Conservation (phyloP, 768 basidiomycete genomes). For the Amanita thiersii region DNA sequence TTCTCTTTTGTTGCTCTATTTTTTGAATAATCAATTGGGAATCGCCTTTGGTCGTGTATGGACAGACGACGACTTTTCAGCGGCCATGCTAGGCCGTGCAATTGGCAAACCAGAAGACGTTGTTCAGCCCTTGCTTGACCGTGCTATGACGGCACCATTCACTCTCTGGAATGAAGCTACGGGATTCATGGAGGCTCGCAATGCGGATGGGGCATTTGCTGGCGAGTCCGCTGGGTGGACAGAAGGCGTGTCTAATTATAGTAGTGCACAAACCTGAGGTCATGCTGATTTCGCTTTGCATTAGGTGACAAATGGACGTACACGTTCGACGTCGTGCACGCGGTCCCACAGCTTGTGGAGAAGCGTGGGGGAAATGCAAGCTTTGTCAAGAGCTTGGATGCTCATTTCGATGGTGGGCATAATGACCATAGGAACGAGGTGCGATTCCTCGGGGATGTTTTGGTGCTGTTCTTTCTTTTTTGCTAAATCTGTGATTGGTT, state of each 20-base stretch:
- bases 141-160: constrained; percentile 50
- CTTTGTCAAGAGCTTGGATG: constrained; percentile 64
- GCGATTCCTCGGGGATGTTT: too few species aligned
- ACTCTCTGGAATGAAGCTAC: constrained; percentile 60
- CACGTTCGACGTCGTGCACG: constrained; percentile 71
- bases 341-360: constrained; percentile 52
- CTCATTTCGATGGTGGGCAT: constrained; percentile 51
- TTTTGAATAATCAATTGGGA: background rate
- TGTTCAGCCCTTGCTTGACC: constrained; percentile 38
- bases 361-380: constrained; percentile 55
- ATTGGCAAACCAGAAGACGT: constrained; percentile 41
- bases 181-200: constrained; percentile 79
- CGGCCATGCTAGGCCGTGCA: constrained; percentile 49
- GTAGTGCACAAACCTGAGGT: too few species aligned
- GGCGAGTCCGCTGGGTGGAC: constrained; percentile 72
- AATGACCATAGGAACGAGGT: constrained; percentile 83
- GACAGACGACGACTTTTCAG: constrained; percentile 72
- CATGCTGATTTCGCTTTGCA: too few species aligned
- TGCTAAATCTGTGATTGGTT: too few species aligned
- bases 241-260: constrained; percentile 45
- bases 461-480: too few species aligned
- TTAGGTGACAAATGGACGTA: constrained; percentile 59
- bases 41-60: too few species aligned
- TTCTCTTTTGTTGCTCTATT: too few species aligned
- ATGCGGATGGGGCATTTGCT: constrained; percentile 62